Conservation (phyloP, 1,139 yeast species). For the Candida albicans region DNA sequence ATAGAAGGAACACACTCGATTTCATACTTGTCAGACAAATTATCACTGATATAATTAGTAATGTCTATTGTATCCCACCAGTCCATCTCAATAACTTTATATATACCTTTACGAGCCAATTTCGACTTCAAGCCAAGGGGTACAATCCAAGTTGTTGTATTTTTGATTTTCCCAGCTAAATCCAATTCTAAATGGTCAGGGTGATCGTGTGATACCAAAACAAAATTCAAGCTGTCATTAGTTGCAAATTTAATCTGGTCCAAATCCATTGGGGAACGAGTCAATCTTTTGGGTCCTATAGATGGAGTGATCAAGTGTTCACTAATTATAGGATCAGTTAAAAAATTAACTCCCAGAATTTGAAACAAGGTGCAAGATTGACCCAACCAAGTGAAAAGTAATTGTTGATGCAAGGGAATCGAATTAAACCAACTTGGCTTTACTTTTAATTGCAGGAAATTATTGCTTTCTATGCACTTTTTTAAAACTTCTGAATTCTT, state of each 20-base stretch:
- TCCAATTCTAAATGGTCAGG: slow-evolving; percentile 87
- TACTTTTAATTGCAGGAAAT: slow-evolving; percentile 19
- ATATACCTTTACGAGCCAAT: slow-evolving; percentile 56
- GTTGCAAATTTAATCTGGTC: slow-evolving; percentile 59
- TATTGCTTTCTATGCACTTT: slow-evolving; percentile 23
- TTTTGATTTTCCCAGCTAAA: slow-evolving; percentile 58
- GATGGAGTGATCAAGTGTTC: slow-evolving; percentile 61
- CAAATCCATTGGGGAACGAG: slow-evolving; percentile 66
- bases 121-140: slow-evolving; percentile 73
- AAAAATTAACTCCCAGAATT: slow-evolving; percentile 66
- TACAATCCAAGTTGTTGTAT: slow-evolving; percentile 73
- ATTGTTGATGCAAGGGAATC: slow-evolving; percentile 42
- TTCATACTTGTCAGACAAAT: slow-evolving; percentile 58
- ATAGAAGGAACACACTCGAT: slow-evolving; percentile 90
- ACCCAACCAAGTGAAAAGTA: slow-evolving; percentile 87
- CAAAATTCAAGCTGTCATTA: slow-evolving; percentile 55
- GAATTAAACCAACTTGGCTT: slow-evolving; percentile 10
- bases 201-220: slow-evolving; percentile 88
- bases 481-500: slow-evolving; percentile 31
- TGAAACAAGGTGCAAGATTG: slow-evolving; percentile 84
- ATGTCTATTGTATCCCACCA: slow-evolving; percentile 84
- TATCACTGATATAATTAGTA: slow-evolving; percentile 29
- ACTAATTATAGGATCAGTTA: slow-evolving; percentile 85
- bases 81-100: slow-evolving; percentile 68
- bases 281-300: slow-evolving; percentile 80